These are phyloP conservation scores for Fusarium fracticaudum DNA, from an alignment of 2,329 filamentous ascomycete genomes.

Conservation along the genomic window DNA sequence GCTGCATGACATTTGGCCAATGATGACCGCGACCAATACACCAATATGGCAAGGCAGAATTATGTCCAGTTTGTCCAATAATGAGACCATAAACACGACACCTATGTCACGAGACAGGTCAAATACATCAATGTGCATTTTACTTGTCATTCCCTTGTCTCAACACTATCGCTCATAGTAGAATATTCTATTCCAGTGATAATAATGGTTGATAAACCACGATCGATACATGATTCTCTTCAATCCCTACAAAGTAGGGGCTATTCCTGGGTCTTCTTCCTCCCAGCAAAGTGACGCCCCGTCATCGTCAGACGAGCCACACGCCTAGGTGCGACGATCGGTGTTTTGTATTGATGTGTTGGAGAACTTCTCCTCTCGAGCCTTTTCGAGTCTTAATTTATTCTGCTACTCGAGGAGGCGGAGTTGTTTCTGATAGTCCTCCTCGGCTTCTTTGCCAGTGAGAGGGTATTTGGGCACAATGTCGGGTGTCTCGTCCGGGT, in stretches of 20 bases:
- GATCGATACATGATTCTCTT: neutral
- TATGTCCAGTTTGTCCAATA: too few species aligned
- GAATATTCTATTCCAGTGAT: too few species aligned
- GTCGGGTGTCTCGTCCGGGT: neutral
- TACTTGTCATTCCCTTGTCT: neutral
- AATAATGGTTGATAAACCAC: too few species aligned
- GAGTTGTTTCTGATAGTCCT: neutral
- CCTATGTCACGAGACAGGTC: neutral
- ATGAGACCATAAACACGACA: neutral
- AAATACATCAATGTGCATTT: neutral
- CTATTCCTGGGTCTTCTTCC: neutral
- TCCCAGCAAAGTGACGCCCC: too few species aligned
- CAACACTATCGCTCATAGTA: too few species aligned
- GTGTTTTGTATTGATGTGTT: neutral
- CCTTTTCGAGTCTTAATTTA: neutral
- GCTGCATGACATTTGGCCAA: neutral
- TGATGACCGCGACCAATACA: neutral
- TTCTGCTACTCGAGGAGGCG: neutral
- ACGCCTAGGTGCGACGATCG: neutral
- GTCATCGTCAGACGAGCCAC: neutral
- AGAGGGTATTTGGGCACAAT: neutral
- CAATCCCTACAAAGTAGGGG: neutral
- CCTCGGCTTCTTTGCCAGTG: neutral
- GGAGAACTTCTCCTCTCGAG: too few species aligned
- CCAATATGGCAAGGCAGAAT: neutral